phyloP scores from a whole-genome alignment of 2,329 filamentous ascomycete genomes.

The Fonsecaea erecta region DNA sequence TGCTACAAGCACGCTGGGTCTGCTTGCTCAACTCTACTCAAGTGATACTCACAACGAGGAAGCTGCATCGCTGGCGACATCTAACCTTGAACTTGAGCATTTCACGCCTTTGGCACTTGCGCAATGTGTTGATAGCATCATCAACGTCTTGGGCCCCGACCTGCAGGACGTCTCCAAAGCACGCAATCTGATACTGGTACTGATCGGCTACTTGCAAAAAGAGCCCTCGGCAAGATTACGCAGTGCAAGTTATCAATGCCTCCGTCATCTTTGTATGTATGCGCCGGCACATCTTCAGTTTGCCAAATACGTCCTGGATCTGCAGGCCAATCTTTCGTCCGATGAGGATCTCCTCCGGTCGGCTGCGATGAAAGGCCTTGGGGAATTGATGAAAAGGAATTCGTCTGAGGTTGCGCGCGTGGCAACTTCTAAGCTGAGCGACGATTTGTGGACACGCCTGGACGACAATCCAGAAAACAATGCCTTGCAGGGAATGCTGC shows the following conservation, averaged over 20 bases:
- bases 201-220: constrained; percentile 80
- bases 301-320: constrained; percentile 75
- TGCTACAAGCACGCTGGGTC: constrained; percentile 86
- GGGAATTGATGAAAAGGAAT: constrained; percentile 93
- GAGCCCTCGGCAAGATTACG: constrained; percentile 73
- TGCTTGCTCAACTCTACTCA: constrained; percentile 91
- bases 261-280: constrained; percentile 91
- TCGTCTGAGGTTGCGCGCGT: constrained; percentile 79
- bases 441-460: constrained; percentile 87
- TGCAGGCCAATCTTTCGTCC: constrained; percentile 78
- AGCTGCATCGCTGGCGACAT: constrained; percentile 76
- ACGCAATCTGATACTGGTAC: constrained; percentile 85
- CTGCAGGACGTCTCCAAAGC: constrained; percentile 90
- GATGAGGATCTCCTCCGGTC: constrained; percentile 71
- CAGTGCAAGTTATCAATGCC: constrained; percentile 76
- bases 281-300: constrained; percentile 87
- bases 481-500: constrained; percentile 82
- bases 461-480: constrained; percentile 77
- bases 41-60: constrained; percentile 90
- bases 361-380: constrained; percentile 82
- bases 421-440: constrained; percentile 79
- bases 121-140: constrained; percentile 88
- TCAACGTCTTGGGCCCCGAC: constrained; percentile 95
- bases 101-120: constrained; percentile 82
- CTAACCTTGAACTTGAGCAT: constrained; percentile 86